Evolutionary conservation across 306 rosid species (phyloP).

Genomic region (Malus fusca): DNA sequence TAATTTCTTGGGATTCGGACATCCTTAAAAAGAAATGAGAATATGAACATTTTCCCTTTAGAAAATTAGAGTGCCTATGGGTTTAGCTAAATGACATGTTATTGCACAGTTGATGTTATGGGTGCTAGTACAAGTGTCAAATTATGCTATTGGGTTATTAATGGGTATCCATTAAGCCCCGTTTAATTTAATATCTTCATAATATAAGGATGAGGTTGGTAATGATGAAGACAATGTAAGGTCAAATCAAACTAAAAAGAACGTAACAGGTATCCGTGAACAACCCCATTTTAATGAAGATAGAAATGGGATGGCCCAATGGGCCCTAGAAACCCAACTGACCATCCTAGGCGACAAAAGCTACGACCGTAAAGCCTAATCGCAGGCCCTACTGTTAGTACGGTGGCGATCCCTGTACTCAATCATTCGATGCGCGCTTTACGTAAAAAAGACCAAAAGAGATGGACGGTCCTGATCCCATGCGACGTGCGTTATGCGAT

Average conservation of each 20-base stretch:
- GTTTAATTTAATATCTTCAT: no score
- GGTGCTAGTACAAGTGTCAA: background rate
- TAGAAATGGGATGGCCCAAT: background rate
- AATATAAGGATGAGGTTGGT: accelerated
- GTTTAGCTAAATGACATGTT: background rate
- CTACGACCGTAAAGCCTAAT: background rate
- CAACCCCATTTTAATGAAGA: background rate
- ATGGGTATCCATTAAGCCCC: accelerated
- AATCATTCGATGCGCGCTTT: background rate
- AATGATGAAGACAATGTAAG: no score
- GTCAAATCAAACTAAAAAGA: accelerated
- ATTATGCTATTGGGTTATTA: no score
- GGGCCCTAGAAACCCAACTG: background rate
- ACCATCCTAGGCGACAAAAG: background rate
- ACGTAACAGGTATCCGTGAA: no score
- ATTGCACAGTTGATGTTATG: background rate
- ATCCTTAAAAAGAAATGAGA: no score
- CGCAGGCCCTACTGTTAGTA: background rate
- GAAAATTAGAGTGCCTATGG: background rate
- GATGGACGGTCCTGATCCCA: background rate
- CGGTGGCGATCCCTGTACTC: background rate
- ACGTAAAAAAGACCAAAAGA: background rate
- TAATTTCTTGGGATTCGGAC: background rate
- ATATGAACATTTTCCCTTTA: no score
- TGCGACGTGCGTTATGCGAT: background rate